Evolutionary conservation across 2,329 filamentous ascomycete genomes (phyloP), one percentile per base, ranked within the genome.

Genomic region (Fusarium succisae): DNA sequence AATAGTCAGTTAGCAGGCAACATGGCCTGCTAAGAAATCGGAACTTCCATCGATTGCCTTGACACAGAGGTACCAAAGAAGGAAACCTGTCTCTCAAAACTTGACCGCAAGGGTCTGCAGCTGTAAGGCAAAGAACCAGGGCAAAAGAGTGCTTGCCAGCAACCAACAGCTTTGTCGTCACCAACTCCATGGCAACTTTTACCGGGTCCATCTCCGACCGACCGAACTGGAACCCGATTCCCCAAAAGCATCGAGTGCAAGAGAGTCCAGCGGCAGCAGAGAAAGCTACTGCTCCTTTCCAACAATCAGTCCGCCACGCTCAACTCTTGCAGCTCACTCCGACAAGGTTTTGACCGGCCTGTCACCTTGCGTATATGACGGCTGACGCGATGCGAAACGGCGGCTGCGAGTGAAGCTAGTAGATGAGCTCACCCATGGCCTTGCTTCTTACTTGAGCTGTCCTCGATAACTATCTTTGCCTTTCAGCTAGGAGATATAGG

Each of bases 281-380:
- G 24, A 43, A 24, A 26, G n/a, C 17, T 44, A 5, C 43, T 17
- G 17, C 18, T 44, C 5, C 3, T 18, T 18, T 17, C n/a, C 11
- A 13, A 9, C 17, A 13, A 18, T 4, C 17, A 18, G 6, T 12
- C 17, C 17, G 7, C 15, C n/a, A 44, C 5, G n/a, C 43, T 18
- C 43, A 44, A 44, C 11, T 12, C 15, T 12, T 24, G 8, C 11
- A 26, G 43, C 43, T 44, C 17, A 24, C 18, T 18, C 15, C 15
- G 11, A 41, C 15, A 24, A 24, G 10, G 6, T 11, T 44, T 8
- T 24, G 43, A 44, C n/a, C 43, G 43, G 3, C 15, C 41, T 18
- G 15, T 24, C 17, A 14, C 0, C 43, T 0, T 24, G n/a, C 5
- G 1, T 2, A 18, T 24, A 6, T 44, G 6, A 44, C 43, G 5